A percentile compares a stretch with the other conserved stretches of the same genome.
Conservation (phyloP, 2,329 filamentous ascomycete genomes). For the Coniochaeta ligniaria region DNA sequence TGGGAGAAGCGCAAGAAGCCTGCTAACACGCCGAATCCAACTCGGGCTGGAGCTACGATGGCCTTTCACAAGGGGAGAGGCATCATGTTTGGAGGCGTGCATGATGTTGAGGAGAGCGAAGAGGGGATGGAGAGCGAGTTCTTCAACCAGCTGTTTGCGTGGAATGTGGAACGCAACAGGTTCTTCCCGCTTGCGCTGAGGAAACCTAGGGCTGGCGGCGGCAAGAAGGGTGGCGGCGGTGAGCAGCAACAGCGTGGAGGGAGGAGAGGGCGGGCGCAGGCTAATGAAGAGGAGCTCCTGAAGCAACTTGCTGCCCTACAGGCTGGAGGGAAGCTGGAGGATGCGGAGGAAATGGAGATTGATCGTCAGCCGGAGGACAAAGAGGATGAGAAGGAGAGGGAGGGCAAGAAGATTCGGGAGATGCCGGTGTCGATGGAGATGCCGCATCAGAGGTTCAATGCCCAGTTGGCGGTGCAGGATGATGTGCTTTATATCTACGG, state of each 20-base stretch:
- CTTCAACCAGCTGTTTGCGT: constrained; percentile 85
- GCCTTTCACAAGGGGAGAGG: constrained; percentile 87
- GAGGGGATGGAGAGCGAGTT: constrained; percentile 97
- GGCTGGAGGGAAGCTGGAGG: constrained; percentile 58
- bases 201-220: constrained; percentile 54
- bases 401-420: constrained; percentile 52
- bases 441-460: constrained; percentile 86
- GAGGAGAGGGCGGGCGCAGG: constrained; percentile 69
- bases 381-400: constrained; percentile 38
- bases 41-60: constrained; percentile 88
- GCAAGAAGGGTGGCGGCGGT: constrained; percentile 4
- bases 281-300: constrained; percentile 85
- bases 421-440: constrained; percentile 70
- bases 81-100: constrained; percentile 89
- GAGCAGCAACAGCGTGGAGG: constrained; percentile 40
- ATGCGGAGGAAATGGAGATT: constrained; percentile 32
- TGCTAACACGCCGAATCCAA: constrained; percentile 76
- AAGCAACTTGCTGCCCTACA: constrained; percentile 81
- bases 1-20: constrained; percentile 95
- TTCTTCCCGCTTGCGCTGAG: constrained; percentile 81
- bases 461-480: constrained; percentile 82
- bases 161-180: constrained; percentile 91
- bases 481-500: constrained; percentile 92
- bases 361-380: constrained; percentile 31
- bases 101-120: constrained; percentile 84